A percentile compares a stretch with the other conserved stretches of the same genome.
Conservation (phyloP, 2,329 filamentous ascomycete species). For the Coniochaeta prunicola region DNA sequence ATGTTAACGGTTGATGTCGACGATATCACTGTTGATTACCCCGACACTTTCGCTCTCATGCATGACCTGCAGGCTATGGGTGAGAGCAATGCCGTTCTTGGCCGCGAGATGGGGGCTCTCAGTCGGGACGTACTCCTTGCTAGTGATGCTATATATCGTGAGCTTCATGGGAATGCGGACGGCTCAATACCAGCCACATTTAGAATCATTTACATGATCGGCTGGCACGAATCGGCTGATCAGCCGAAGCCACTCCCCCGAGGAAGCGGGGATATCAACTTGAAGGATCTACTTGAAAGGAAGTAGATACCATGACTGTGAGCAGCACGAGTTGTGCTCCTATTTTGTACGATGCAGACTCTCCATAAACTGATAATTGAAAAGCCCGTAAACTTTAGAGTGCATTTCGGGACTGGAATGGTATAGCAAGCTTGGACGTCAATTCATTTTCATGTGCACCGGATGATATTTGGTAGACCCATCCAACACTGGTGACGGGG, state of each 20-base stretch:
- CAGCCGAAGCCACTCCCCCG: constrained; percentile 75
- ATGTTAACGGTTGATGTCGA: constrained; percentile 96
- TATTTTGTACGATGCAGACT: background rate
- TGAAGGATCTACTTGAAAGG: constrained; percentile 68
- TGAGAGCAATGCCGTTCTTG: constrained; percentile 81
- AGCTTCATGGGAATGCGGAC: constrained; percentile 77
- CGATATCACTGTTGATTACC: constrained; percentile 93
- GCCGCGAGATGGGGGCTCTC: constrained; percentile 74
- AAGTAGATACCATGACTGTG: constrained; percentile 22
- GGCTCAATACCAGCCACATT: constrained; percentile 83
- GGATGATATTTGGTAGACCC: background rate
- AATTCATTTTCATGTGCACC: background rate
- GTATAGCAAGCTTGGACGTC: background rate
- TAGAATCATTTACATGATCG: constrained; percentile 96
- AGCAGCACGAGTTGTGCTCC: background rate
- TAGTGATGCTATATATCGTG: constrained; percentile 79
- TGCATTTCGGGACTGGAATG: background rate
- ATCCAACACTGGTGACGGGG: background rate
- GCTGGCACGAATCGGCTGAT: constrained; percentile 80
- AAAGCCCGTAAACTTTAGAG: background rate
- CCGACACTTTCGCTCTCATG: constrained; percentile 85
- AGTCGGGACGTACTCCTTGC: constrained; percentile 79
- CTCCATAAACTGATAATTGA: background rate
- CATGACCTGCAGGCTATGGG: constrained; percentile 93
- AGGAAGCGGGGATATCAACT: constrained; percentile 78